Conservation (phyloP, 768 basidiomycete species). For the Pulveroboletus sp. region DNA sequence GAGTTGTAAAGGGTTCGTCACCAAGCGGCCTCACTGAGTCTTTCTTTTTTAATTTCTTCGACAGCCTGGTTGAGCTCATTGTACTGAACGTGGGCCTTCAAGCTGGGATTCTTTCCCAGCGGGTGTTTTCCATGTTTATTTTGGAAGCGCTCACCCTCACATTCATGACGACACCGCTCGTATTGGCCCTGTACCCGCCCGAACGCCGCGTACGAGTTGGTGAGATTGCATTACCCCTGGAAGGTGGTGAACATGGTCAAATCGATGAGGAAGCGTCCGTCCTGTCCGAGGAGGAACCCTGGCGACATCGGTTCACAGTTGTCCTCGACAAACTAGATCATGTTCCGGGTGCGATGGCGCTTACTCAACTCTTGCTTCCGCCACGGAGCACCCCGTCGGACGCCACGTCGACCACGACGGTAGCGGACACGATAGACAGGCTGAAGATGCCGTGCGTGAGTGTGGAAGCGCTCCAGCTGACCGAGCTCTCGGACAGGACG, state of each 20-base stretch:
- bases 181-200: slow-evolving; percentile 66
- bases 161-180: slow-evolving; percentile 81
- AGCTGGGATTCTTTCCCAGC: slow-evolving; percentile 70
- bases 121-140: slow-evolving; percentile 94
- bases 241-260: slow-evolving; percentile 33
- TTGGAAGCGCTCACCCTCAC: slow-evolving; percentile 79
- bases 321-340: slow-evolving; percentile 90
- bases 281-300: slow-evolving; percentile 17
- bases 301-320: slow-evolving; percentile 69
- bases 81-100: slow-evolving; percentile 91
- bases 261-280: slow-evolving; percentile 6
- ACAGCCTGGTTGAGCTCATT: slow-evolving; percentile 86
- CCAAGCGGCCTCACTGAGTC: not conserved
- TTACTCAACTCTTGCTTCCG: slow-evolving; percentile 76
- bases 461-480: slow-evolving; percentile 76
- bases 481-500: slow-evolving; percentile 73
- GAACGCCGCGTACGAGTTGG: slow-evolving; percentile 50
- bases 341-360: slow-evolving; percentile 83
- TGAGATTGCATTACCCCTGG: not conserved
- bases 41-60: slow-evolving; percentile 1
- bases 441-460: slow-evolving; percentile 31
- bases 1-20: slow-evolving; percentile 85
- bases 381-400: slow-evolving; percentile 11
- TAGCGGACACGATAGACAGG: not conserved
- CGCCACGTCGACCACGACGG: slow-evolving; percentile 6